phyloP scores from a whole-genome alignment of 352 stramenopile species.

The Pythium scleroteichum region DNA sequence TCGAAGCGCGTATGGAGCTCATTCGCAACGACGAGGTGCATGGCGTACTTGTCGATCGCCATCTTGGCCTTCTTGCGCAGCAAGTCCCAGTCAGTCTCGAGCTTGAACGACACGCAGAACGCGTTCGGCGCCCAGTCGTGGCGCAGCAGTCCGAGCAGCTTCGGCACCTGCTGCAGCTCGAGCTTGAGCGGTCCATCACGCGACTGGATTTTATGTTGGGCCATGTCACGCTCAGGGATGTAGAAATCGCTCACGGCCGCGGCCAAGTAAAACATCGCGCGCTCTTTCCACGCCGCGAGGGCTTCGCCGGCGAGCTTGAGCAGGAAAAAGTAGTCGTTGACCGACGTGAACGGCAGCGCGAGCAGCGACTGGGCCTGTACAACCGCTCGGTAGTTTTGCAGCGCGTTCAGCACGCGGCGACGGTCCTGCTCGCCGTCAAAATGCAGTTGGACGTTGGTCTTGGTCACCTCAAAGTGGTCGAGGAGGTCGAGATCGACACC shows the following conservation, averaged over 20 bases:
- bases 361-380: slow-evolving; percentile 62
- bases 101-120: slow-evolving; percentile 98
- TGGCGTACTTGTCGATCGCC: slow-evolving; percentile 93
- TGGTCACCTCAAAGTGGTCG: slow-evolving; percentile 45
- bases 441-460: slow-evolving; percentile 19
- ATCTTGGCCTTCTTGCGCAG: slow-evolving; percentile 92
- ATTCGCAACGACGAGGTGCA: slow-evolving; percentile 98
- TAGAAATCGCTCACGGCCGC: slow-evolving; percentile 99
- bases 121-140: slow-evolving; percentile 92
- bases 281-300: slow-evolving; percentile 60
- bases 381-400: slow-evolving; percentile 49
- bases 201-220: slow-evolving; percentile 98
- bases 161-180: slow-evolving; percentile 93
- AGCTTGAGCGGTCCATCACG: slow-evolving; percentile 70
- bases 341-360: slow-evolving; percentile 91
- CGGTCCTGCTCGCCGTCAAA: slow-evolving; percentile 30
- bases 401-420: slow-evolving; percentile 44
- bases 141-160: slow-evolving; percentile 93
- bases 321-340: slow-evolving; percentile 97
- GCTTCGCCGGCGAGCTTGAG: slow-evolving; percentile 81
- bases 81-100: slow-evolving; percentile 97
- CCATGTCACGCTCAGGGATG: slow-evolving; percentile 88
- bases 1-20: slow-evolving; percentile 94
- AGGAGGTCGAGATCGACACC: slow-evolving; percentile 74
- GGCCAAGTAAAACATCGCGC: slow-evolving; percentile 92